Conservation (phyloP, 2,329 filamentous ascomycete species). For the Phialophora chinensis region DNA sequence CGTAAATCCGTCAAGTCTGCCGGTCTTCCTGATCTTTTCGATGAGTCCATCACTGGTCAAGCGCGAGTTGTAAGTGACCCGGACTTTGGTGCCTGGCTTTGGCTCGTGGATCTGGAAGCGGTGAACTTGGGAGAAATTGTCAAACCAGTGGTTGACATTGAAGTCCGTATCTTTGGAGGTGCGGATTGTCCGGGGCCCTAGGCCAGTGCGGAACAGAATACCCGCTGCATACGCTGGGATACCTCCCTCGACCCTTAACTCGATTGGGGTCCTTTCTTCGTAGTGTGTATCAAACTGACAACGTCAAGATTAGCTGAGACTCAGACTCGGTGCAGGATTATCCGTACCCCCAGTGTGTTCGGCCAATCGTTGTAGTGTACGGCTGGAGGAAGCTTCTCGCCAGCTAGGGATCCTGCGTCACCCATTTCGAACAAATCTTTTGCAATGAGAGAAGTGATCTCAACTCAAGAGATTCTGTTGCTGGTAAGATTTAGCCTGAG, state of each 20-base stretch:
- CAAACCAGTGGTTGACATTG: constrained; percentile 77
- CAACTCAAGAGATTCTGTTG: neutral
- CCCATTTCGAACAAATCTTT: constrained; percentile 8
- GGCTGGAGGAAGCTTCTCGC: neutral
- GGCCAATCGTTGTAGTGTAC: constrained; percentile 56
- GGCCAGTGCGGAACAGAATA: constrained; percentile 74
- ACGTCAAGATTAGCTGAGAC: constrained; percentile 27
- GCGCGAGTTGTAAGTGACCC: constrained; percentile 74
- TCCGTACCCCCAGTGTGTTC: constrained; percentile 56
- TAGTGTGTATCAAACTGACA: constrained; percentile 70
- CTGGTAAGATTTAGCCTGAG: neutral
- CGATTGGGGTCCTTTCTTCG: constrained; percentile 69
- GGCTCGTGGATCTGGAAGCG: constrained; percentile 70
- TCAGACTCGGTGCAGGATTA: constrained; percentile 32
- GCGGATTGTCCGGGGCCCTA: constrained; percentile 68
- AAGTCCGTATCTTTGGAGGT: constrained; percentile 64
- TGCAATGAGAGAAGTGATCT: neutral
- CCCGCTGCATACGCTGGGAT: constrained; percentile 77
- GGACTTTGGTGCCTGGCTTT: constrained; percentile 43
- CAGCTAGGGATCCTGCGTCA: neutral
- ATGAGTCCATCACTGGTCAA: constrained; percentile 69
- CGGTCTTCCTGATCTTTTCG: constrained; percentile 65
- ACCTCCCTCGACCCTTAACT: constrained; percentile 66
- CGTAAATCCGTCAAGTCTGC: constrained; percentile 61
- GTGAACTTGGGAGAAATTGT: constrained; percentile 70